Evolutionary conservation across 202 grass and related monocot species (phyloP), one percentile per base, ranked within the genome.

Genomic region (Carex sylvatica): DNA sequence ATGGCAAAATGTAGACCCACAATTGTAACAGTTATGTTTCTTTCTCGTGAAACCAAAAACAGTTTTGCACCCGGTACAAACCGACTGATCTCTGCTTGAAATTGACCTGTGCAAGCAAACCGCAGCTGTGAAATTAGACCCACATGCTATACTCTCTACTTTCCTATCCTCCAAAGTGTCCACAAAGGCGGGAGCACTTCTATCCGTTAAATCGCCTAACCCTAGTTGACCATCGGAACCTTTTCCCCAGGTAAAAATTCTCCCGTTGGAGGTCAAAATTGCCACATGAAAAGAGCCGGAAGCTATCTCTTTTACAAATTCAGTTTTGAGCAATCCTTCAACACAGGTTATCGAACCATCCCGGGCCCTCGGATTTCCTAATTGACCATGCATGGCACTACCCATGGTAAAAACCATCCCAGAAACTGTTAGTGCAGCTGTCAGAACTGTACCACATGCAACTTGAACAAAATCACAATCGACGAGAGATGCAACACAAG

Each of bases 211-310:
- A 63, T 98, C 90, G 62, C 95, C 95, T 71, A 98, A 89, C 65
- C 95, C 95, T 83, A 98, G 88, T 60, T 98, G 95, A 19, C 95
- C 95, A 58, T 91, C 89, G 7, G 62, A 73, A 61, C 92, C 95
- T 82, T 87, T 98, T 53, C 95, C 95, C 95, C 95, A 98, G 60
- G 92, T 93, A 85, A 93, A 98, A 2, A 98, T 88, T 83, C 91
- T 95, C 78, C 90, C 92, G 4, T 85, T 93, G 54, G 81, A 83
- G 61, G 92, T 95, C 62, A 93, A 71, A 70, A 82, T 90, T 0
- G 89, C 87, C 47, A 93, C 82, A 11, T 98, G 95, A 74, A 86
- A 98, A 83, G 89, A 93, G 83, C 95, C 95, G 11, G 87, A 85
- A 73, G 95, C 92, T 82, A 95, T 93, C 49, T 95, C 87, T 84